Base-by-base conservation (phyloP, 305 asterid genomes). In the Fraxinus dipetala region DNA sequence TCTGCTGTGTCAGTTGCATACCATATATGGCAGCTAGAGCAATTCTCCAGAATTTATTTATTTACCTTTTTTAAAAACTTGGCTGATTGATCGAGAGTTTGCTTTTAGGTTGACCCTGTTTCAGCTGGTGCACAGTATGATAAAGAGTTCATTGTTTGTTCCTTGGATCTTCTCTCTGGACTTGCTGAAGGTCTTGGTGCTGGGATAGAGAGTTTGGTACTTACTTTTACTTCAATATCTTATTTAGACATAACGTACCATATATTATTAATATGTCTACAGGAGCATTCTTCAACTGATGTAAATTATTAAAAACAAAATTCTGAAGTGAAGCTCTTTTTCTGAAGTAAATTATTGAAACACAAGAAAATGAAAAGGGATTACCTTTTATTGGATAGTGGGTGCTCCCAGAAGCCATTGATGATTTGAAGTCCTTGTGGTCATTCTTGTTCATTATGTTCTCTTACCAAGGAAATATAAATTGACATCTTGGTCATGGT, bases 101-200 rank as follows among this genome's bases (percentile, higher is more conserved):
- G 69, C 59, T 79, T 88, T 83, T 91, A 96, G 99, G 93, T 88
- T 82, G 91, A 92, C 87, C 94, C 98, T 59, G 90, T 82, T 87
- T 87, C 98, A 81, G 90, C 96, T 82, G 97, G 95, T 77, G 87
- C 86, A 22, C 99, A 87, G 84, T 94, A 90, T 92, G 98, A 95
- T 86, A 94, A 87, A 87, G 99, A 94, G 82, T 95, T 95, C 84
- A 84, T 92, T 70, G 97, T 95, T 84, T 94, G 98, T 88, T 94
- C 91, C 81, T 88, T 95, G 95, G 99, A 95, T 87, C 97, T 93
- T 89, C 93, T 95, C 79, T 93, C 99, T 81, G 99, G 99, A 84
- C 97, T 95, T 80, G 81, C 94, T 13, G 99, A 95, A 90, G 99
- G 98, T 77, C 99, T 95, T 90, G 95, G 98, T 80, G 88, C 95